phyloP scores from a whole-genome alignment of 208 protist species.

The Leishmania mexicana region DNA sequence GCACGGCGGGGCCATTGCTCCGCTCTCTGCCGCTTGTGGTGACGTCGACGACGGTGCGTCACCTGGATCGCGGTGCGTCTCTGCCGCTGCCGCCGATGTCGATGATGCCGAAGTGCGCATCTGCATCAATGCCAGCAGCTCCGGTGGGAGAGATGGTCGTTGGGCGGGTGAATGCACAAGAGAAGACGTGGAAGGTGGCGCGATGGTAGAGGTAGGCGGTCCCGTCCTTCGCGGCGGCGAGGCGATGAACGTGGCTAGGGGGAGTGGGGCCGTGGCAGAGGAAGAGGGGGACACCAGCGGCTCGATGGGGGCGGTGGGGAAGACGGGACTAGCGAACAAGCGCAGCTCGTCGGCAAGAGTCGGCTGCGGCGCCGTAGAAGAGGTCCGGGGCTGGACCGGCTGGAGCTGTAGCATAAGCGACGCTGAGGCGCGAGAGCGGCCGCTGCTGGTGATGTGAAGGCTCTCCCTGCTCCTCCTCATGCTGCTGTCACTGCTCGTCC shows the following conservation, averaged over 20 bases:
- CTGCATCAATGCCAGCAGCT: conserved; percentile 27
- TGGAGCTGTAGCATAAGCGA: background rate
- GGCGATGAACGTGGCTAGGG: conserved; percentile 17
- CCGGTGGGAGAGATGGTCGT: conserved; percentile 12
- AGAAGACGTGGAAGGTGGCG: background rate
- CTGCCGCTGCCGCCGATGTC: background rate
- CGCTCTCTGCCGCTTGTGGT: background rate
- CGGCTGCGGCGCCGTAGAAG: background rate
- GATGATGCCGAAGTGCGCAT: background rate
- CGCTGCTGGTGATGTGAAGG: background rate
- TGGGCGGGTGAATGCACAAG: background rate
- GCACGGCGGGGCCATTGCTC: background rate
- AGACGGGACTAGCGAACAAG: conserved; percentile 14
- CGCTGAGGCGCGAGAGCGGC: background rate
- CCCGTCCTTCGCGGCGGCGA: conserved; percentile 6
- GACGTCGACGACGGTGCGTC: background rate
- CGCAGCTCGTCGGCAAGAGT: conserved; percentile 31
- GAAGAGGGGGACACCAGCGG: background rate
- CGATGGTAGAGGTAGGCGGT: background rate
- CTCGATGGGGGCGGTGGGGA: background rate
- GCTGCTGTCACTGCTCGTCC: conserved; percentile 2
- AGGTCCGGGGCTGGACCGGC: background rate
- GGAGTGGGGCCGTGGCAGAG: background rate
- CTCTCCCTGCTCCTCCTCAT: background rate
- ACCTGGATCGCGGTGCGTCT: background rate